Conservation (phyloP, 2,329 filamentous ascomycete genomes). For the Herpomyces periplanetae region DNA sequence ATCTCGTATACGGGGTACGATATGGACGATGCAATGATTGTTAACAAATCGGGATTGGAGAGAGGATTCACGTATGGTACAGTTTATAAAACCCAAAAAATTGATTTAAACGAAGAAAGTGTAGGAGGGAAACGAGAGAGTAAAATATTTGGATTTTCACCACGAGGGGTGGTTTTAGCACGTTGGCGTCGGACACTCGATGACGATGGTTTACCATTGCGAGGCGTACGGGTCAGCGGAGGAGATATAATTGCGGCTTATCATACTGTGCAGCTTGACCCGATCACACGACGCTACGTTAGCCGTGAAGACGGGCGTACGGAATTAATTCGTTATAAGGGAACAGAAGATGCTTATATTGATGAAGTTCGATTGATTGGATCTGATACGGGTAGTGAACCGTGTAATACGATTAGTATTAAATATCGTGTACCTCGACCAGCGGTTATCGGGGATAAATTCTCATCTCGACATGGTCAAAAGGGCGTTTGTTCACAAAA, state of each 20-base stretch:
- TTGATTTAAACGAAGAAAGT: constrained; percentile 40
- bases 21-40: constrained; percentile 99
- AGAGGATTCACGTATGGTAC: constrained; percentile 79
- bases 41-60: constrained; percentile 89
- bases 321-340: constrained; percentile 76
- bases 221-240: constrained; percentile 35
- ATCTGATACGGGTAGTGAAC: constrained; percentile 40
- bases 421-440: constrained; percentile 68
- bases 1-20: constrained; percentile 97
- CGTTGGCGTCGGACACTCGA: constrained; percentile 33
- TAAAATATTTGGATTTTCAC: constrained; percentile 70
- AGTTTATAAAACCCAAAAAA: constrained; percentile 88
- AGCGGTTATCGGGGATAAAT: constrained; percentile 88
- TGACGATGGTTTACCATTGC: constrained; percentile 43
- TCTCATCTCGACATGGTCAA: constrained; percentile 88
- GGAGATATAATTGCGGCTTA: constrained; percentile 60
- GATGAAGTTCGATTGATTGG: constrained; percentile 78
- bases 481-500: constrained; percentile 91
- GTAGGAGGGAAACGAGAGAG: constrained; percentile 25
- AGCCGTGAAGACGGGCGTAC: constrained; percentile 61
- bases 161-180: constrained; percentile 26
- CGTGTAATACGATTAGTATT: constrained; percentile 52
- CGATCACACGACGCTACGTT: constrained; percentile 25
- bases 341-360: constrained; percentile 46
- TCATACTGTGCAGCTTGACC: constrained; percentile 46